Conservation (phyloP, 179 eudicot species). For the Silene vulgaris region DNA sequence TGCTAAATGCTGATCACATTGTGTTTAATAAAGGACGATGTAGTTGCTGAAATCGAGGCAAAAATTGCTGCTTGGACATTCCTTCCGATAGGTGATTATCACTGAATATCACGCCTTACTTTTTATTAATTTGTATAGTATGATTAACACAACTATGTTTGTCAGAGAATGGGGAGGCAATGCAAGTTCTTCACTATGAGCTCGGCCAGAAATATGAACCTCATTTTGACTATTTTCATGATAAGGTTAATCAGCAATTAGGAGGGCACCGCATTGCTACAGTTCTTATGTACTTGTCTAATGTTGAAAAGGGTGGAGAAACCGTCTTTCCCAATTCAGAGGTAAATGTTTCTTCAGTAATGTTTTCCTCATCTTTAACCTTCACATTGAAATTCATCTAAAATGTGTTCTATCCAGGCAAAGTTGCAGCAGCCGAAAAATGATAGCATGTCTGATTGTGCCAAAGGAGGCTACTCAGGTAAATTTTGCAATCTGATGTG, state of each 20-base stretch:
- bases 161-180: constrained; percentile 81
- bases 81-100: constrained; percentile 61
- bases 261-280: constrained; percentile 93
- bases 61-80: constrained; percentile 88
- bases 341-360: constrained; percentile 31
- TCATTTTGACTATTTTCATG: constrained; percentile 77
- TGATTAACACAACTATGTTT: constrained; percentile 18
- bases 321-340: constrained; percentile 67
- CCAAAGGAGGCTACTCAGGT: constrained; percentile 88
- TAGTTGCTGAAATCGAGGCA: constrained; percentile 60
- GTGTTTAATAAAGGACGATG: constrained; percentile 48
- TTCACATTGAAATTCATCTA: constrained; percentile 11
- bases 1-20: neutral
- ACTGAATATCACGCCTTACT: neutral
- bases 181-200: constrained; percentile 80
- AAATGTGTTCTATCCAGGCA: constrained; percentile 31
- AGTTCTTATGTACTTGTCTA: constrained; percentile 78
- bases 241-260: constrained; percentile 60
- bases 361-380: neutral
- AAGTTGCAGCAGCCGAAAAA: constrained; percentile 50
- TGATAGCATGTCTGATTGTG: constrained; percentile 76
- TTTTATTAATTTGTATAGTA: neutral
- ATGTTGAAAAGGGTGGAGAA: constrained; percentile 74
- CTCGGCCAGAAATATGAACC: constrained; percentile 92
- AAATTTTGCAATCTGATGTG: neutral